Percentiles rank a stretch among this genome's conserved stretches.
Conservation (phyloP, 2,329 filamentous ascomycete genomes). For the Penicillium sp. region DNA sequence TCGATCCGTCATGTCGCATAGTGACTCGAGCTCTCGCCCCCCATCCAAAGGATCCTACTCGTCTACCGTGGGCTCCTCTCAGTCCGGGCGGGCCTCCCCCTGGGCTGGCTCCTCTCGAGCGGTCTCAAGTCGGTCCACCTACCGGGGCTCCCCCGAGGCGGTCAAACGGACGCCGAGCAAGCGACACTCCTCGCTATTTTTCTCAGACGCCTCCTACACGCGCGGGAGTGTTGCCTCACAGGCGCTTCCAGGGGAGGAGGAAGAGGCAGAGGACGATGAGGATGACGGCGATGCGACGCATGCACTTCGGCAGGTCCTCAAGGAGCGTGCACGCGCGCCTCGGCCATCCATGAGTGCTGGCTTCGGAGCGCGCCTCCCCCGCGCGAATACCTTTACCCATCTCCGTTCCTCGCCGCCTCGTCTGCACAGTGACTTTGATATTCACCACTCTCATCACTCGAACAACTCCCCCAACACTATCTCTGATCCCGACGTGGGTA, state of each 20-base stretch:
- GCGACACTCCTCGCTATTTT: slow-evolving; percentile 26
- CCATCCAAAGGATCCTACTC: slow-evolving; percentile 42
- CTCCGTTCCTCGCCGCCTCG: slow-evolving; percentile 42
- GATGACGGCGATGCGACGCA: slow-evolving; percentile 42
- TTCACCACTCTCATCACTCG: slow-evolving; percentile 32
- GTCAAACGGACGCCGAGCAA: slow-evolving; percentile 29
- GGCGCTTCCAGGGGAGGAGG: slow-evolving; percentile 21
- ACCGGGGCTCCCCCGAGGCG: slow-evolving; percentile 24
- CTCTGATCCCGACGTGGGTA: slow-evolving; percentile 46
- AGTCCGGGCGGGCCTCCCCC: slow-evolving; percentile 38
- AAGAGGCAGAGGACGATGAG: slow-evolving; percentile 20
- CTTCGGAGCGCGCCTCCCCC: slow-evolving; percentile 25
- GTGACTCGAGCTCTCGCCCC: slow-evolving; percentile 34
- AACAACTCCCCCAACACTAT: slow-evolving; percentile 47
- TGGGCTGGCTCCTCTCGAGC: slow-evolving; percentile 34
- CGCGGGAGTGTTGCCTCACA: slow-evolving; percentile 25
- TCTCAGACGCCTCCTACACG: slow-evolving; percentile 29
- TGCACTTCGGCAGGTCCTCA: slow-evolving; percentile 43
- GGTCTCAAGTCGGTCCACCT: slow-evolving; percentile 17
- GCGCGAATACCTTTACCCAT: slow-evolving; percentile 29
- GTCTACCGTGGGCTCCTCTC: slow-evolving; percentile 36
- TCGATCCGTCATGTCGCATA: slow-evolving; percentile 25
- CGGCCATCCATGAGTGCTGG: slow-evolving; percentile 24
- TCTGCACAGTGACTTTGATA: slow-evolving; percentile 31
- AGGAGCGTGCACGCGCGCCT: slow-evolving; percentile 26